Conservation (phyloP, 2,329 filamentous ascomycete species). For the Fusarium dlaminii region DNA sequence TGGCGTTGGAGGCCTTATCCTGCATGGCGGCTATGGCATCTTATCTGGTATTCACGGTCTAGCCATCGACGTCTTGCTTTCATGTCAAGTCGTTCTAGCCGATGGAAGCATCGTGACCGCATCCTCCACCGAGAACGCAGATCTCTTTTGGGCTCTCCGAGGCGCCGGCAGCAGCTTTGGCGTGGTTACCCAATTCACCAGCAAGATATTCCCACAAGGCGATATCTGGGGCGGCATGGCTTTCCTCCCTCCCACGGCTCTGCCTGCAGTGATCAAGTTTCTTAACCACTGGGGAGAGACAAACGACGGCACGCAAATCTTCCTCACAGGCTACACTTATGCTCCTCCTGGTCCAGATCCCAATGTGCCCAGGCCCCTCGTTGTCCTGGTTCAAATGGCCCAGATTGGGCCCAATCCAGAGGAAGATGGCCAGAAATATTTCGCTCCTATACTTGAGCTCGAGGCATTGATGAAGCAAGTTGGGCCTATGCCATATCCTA, state of each 20-base stretch:
- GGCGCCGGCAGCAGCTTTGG: slow-evolving; percentile 56
- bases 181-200: slow-evolving; percentile 53
- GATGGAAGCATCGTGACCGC: slow-evolving; percentile 49
- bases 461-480: slow-evolving; percentile 49
- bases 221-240: slow-evolving; percentile 46
- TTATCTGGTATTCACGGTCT: slow-evolving; percentile 65
- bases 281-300: slow-evolving; percentile 42
- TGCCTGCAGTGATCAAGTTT: slow-evolving; percentile 45
- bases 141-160: slow-evolving; percentile 54
- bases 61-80: slow-evolving; percentile 53
- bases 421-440: slow-evolving; percentile 42
- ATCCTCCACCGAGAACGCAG: slow-evolving; percentile 54
- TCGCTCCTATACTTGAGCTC: slow-evolving; percentile 50
- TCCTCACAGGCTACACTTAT: slow-evolving; percentile 25
- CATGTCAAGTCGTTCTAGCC: slow-evolving; percentile 52
- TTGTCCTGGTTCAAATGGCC: slow-evolving; percentile 27
- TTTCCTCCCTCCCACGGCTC: slow-evolving; percentile 39
- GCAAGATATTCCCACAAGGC: slow-evolving; percentile 44
- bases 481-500: slow-evolving; percentile 52
- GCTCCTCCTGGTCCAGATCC: slow-evolving; percentile 35
- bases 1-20: slow-evolving; percentile 66
- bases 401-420: slow-evolving; percentile 33
- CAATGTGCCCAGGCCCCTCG: slow-evolving; percentile 27
- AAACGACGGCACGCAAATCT: slow-evolving; percentile 37
- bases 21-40: slow-evolving; percentile 69